Percentiles rank a stretch among this genome's conserved stretches.
Evolutionary conservation across 805 yeast genomes (phyloP).

Genomic region (Yarrowia alimentaria): DNA sequence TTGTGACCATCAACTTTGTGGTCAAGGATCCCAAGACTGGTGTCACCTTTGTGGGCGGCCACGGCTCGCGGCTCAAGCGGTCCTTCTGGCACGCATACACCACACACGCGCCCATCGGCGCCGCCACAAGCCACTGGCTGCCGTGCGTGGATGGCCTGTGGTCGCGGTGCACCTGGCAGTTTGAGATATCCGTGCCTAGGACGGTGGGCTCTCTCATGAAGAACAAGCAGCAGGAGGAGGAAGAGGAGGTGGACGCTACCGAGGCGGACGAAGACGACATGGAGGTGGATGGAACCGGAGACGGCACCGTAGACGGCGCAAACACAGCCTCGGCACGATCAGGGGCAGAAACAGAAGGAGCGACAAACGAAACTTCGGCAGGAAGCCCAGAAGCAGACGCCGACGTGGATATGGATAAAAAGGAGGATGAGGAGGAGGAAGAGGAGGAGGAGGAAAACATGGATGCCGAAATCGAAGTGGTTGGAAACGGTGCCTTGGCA

Average conservation of each 20-base stretch:
- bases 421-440: conserved; percentile 25
- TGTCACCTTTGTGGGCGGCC: conserved; percentile 66
- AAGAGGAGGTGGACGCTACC: conserved; percentile 28
- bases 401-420: background rate
- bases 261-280: conserved; percentile 28
- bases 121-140: conserved; percentile 93
- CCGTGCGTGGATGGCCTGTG: conserved; percentile 90
- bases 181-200: conserved; percentile 81
- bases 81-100: conserved; percentile 83
- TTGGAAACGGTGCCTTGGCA: conserved; percentile 45
- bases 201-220: conserved; percentile 64
- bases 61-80: conserved; percentile 45
- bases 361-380: too few relatives aligned
- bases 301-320: too few relatives aligned
- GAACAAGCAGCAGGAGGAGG: conserved; percentile 25
- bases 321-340: background rate
- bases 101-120: conserved; percentile 68
- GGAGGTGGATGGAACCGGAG: too few relatives aligned
- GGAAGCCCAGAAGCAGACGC: background rate
- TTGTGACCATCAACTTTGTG: conserved; percentile 64
- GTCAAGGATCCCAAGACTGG: conserved; percentile 70
- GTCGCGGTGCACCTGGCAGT: conserved; percentile 89
- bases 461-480: conserved; percentile 31
- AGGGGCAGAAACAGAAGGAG: background rate
- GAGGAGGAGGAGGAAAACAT: conserved; percentile 37